Percentiles rank a stretch among this genome's conserved stretches.
Conservation (phyloP, 2,329 filamentous ascomycete genomes). For the Plectosphaerella cucumerina region DNA sequence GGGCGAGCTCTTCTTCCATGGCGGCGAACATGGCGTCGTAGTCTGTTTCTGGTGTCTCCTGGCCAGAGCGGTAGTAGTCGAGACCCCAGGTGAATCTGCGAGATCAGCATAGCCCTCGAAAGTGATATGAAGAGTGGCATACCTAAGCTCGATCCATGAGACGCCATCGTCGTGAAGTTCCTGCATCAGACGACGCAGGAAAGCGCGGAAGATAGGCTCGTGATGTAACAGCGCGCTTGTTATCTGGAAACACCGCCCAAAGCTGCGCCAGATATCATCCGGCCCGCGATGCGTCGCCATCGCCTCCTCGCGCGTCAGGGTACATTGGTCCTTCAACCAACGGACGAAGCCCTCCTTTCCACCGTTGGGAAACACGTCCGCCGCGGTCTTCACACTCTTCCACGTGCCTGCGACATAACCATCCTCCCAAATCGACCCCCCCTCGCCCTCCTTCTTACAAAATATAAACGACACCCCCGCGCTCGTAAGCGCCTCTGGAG, state of each 20-base stretch:
- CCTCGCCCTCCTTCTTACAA: slow-evolving; percentile 32
- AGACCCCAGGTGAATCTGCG: slow-evolving; percentile 59
- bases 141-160: slow-evolving; percentile 68
- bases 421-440: slow-evolving; percentile 50
- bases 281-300: slow-evolving; percentile 64
- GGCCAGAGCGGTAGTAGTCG: slow-evolving; percentile 56
- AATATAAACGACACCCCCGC: slow-evolving; percentile 55
- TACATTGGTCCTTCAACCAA: slow-evolving; percentile 67
- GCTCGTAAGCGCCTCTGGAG: slow-evolving; percentile 42
- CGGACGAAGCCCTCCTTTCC: slow-evolving; percentile 62
- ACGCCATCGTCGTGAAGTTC: slow-evolving; percentile 69
- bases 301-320: slow-evolving; percentile 64
- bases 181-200: slow-evolving; percentile 61
- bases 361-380: slow-evolving; percentile 64
- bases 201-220: slow-evolving; percentile 75
- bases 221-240: slow-evolving; percentile 70
- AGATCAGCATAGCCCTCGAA: not conserved
- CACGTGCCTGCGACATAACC: slow-evolving; percentile 53
- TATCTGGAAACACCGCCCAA: slow-evolving; percentile 63
- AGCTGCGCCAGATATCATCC: slow-evolving; percentile 75
- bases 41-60: slow-evolving; percentile 56
- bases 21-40: slow-evolving; percentile 61
- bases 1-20: slow-evolving; percentile 67
- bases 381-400: slow-evolving; percentile 52
- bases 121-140: not conserved